Evolutionary conservation across 148 eudicot species (phyloP).

Genomic region (Oxyria digyna): DNA sequence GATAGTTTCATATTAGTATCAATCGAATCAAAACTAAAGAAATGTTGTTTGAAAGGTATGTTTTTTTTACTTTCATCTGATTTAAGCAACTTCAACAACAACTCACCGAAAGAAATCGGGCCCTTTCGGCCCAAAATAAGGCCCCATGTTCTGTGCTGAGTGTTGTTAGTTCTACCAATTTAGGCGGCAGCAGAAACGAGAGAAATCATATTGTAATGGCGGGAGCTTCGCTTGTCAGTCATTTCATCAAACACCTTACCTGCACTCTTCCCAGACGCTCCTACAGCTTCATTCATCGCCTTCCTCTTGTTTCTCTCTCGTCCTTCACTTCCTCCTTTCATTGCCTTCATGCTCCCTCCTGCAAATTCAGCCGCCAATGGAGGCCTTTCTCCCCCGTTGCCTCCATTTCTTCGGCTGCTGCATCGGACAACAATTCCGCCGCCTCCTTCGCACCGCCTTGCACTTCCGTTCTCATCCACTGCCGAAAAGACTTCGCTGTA

Average conservation of each 20-base stretch:
- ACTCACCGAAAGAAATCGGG: too few species aligned
- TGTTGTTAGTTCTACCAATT: background rate
- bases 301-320: slow-evolving; percentile 9
- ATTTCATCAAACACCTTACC: slow-evolving; percentile 72
- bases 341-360: background rate
- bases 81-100: too few species aligned
- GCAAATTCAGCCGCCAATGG: slow-evolving; percentile 16
- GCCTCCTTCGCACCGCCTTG: slow-evolving; percentile 41
- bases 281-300: slow-evolving; percentile 15
- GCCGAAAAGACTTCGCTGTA: slow-evolving; percentile 54
- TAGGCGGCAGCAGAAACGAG: background rate
- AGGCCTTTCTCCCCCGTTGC: slow-evolving; percentile 16
- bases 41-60: too few species aligned
- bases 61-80: too few species aligned
- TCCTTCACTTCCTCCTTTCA: background rate
- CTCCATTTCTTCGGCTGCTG: slow-evolving; percentile 20
- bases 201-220: slow-evolving; percentile 9
- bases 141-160: background rate
- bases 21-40: too few species aligned
- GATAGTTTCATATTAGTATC: too few species aligned
- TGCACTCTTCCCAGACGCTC: slow-evolving; percentile 21
- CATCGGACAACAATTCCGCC: slow-evolving; percentile 12
- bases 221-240: slow-evolving; percentile 18
- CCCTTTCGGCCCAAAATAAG: background rate
- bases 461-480: slow-evolving; percentile 44